Evolutionary conservation across 345 rosid species (phyloP).

Genomic region (Lumnitzera racemosa): DNA sequence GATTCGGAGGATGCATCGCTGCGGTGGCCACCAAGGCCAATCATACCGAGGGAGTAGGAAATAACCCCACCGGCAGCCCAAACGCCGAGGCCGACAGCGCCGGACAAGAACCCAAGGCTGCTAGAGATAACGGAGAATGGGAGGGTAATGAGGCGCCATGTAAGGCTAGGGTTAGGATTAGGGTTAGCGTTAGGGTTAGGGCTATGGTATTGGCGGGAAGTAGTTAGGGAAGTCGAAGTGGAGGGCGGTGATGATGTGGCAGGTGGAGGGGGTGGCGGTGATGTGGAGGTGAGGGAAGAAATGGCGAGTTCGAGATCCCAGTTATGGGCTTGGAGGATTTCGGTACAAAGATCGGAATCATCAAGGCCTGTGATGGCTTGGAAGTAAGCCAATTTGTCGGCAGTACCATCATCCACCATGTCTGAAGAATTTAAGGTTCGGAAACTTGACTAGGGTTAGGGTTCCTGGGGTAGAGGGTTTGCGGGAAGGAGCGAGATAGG

Average conservation of each 20-base stretch:
- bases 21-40: conserved; percentile 55
- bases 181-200: conserved; percentile 13
- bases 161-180: conserved; percentile 49
- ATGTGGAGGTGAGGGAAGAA: conserved; percentile 61
- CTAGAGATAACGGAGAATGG: conserved; percentile 85
- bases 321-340: conserved; percentile 90
- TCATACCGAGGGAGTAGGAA: conserved; percentile 73
- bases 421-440: background rate
- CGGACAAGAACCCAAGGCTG: conserved; percentile 73
- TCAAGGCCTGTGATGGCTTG: conserved; percentile 92
- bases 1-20: conserved; percentile 16
- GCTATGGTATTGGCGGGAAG: conserved; percentile 15
- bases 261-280: conserved; percentile 17
- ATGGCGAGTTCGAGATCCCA: conserved; percentile 99
- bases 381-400: conserved; percentile 83
- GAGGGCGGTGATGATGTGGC: conserved; percentile 5
- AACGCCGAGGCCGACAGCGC: conserved; percentile 83
- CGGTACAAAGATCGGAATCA: conserved; percentile 85
- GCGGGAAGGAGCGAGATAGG: too few species aligned
- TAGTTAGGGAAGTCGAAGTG: conserved; percentile 12
- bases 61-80: conserved; percentile 96
- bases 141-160: conserved; percentile 76
- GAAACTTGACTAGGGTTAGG: too few species aligned
- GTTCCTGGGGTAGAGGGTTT: too few species aligned
- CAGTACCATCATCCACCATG: conserved; percentile 57